phyloP scores from a whole-genome alignment of 2,329 filamentous ascomycete species.

The Colletotrichum melonis region DNA sequence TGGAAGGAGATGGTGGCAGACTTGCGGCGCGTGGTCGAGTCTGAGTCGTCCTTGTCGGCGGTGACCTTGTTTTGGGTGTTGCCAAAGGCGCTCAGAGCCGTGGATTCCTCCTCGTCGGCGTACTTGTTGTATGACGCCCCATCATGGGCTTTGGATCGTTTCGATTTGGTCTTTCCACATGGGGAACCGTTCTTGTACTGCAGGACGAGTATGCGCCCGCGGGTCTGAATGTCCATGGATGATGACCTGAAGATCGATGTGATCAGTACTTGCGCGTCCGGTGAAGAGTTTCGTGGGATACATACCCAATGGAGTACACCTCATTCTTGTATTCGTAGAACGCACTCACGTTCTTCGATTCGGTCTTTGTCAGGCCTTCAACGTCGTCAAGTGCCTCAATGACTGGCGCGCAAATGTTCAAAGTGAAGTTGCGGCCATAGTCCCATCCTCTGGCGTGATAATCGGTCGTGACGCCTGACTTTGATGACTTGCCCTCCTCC shows the following conservation, averaged over 20 bases:
- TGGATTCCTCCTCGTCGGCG: constrained; percentile 49
- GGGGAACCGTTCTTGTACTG: constrained; percentile 84
- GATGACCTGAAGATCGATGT: constrained; percentile 57
- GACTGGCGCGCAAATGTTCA: constrained; percentile 85
- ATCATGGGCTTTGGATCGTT: constrained; percentile 43
- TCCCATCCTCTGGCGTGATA: constrained; percentile 79
- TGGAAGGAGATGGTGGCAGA: constrained; percentile 93
- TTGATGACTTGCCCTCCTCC: constrained; percentile 57
- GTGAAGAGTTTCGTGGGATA: constrained; percentile 12
- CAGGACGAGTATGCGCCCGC: constrained; percentile 80
- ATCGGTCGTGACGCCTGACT: constrained; percentile 57
- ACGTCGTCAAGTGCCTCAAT: constrained; percentile 73
- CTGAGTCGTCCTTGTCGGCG: constrained; percentile 48
- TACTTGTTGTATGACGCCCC: constrained; percentile 41
- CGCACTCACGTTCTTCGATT: constrained; percentile 81
- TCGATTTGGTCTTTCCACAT: constrained; percentile 65
- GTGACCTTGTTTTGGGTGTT: constrained; percentile 40
- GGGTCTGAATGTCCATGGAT: constrained; percentile 63
- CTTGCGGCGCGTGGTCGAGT: constrained; percentile 64
- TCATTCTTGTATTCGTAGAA: constrained; percentile 77
- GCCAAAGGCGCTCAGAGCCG: constrained; percentile 40
- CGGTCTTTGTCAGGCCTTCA: constrained; percentile 69
- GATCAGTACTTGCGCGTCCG: neutral
- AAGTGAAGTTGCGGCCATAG: constrained; percentile 83
- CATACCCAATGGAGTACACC: constrained; percentile 80